Evolutionary conservation across 2,329 filamentous ascomycete genomes (phyloP).

Genomic region (Samsoniella hepiali): DNA sequence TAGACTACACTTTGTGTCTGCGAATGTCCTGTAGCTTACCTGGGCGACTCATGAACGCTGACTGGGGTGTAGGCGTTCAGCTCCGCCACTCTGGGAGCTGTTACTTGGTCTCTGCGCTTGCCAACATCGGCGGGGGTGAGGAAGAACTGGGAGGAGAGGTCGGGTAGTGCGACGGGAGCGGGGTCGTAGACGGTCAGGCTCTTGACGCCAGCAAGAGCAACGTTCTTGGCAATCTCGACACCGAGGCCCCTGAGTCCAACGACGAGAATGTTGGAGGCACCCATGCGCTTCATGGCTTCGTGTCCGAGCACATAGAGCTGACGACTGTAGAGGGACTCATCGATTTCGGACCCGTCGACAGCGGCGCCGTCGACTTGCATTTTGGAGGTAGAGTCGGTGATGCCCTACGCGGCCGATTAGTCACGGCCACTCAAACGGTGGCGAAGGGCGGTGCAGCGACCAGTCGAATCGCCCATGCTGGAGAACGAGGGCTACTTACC

Average conservation of each 20-base stretch:
- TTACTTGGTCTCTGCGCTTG: conserved; percentile 83
- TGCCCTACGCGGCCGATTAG: conserved; percentile 38
- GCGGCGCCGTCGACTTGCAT: conserved; percentile 64
- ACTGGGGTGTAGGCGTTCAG: conserved; percentile 96
- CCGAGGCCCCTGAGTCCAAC: conserved; percentile 90
- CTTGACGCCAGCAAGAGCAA: conserved; percentile 96
- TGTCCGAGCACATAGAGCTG: conserved; percentile 70
- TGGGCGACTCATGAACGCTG: conserved; percentile 63
- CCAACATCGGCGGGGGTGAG: conserved; percentile 83
- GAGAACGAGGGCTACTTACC: conserved; percentile 42
- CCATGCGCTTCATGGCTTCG: conserved; percentile 98
- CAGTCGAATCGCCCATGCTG: neutral
- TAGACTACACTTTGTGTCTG: neutral
- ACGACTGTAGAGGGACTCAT: conserved; percentile 70
- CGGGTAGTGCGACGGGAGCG: conserved; percentile 74
- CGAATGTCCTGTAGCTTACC: conserved; percentile 34
- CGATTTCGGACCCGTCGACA: conserved; percentile 58
- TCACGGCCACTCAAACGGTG: neutral
- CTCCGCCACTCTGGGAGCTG: conserved; percentile 85
- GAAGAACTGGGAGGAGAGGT: conserved; percentile 98
- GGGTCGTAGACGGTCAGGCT: conserved; percentile 93
- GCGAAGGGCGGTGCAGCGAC: neutral
- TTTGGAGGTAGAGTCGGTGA: conserved; percentile 58
- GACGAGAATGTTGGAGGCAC: conserved; percentile 89
- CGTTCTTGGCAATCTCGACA: conserved; percentile 98